Percentiles rank a stretch among this genome's conserved stretches.
Evolutionary conservation across 2,329 filamentous ascomycete genomes (phyloP).

Genomic region (Septoria linicola): DNA sequence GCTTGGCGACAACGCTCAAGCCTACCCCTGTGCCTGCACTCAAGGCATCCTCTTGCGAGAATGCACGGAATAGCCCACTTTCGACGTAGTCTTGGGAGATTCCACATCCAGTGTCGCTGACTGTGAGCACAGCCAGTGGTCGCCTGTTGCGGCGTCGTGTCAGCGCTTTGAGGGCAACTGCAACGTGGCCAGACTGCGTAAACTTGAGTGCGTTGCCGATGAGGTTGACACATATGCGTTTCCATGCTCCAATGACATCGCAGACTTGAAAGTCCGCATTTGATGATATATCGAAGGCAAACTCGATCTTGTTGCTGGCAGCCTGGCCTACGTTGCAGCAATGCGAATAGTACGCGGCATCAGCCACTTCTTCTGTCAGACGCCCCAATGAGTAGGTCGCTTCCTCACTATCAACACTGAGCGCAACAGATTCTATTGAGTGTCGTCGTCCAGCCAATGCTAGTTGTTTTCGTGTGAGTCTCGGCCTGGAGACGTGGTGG

Average conservation of each 20-base stretch:
- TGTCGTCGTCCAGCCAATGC: neutral
- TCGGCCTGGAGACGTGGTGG: slow-evolving; percentile 21
- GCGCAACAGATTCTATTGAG: neutral
- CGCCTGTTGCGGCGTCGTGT: slow-evolving; percentile 1
- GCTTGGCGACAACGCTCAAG: slow-evolving; percentile 36
- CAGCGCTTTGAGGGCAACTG: slow-evolving; percentile 5
- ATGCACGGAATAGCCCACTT: slow-evolving; percentile 35
- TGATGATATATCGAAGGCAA: slow-evolving; percentile 2
- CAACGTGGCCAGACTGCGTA: slow-evolving; percentile 34
- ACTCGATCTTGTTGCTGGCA: slow-evolving; percentile 6
- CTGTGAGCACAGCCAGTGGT: slow-evolving; percentile 5
- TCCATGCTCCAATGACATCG: slow-evolving; percentile 3
- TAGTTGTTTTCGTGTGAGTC: neutral
- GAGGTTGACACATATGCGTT: slow-evolving; percentile 26
- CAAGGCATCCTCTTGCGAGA: slow-evolving; percentile 37
- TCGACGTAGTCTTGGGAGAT: slow-evolving; percentile 35
- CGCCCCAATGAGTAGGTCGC: slow-evolving; percentile 1
- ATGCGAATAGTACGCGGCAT: slow-evolving; percentile 12
- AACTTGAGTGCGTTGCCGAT: slow-evolving; percentile 52
- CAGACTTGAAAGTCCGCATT: slow-evolving; percentile 5
- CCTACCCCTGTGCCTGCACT: slow-evolving; percentile 38
- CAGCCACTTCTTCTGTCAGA: slow-evolving; percentile 15
- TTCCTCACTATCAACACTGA: neutral
- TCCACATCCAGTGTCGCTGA: slow-evolving; percentile 36
- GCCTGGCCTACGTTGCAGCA: slow-evolving; percentile 2